Percentiles rank a stretch among this genome's conserved stretches.
phyloP scores from a whole-genome alignment of 208 protist genomes.

The Blastocrithidia nonstop region DNA sequence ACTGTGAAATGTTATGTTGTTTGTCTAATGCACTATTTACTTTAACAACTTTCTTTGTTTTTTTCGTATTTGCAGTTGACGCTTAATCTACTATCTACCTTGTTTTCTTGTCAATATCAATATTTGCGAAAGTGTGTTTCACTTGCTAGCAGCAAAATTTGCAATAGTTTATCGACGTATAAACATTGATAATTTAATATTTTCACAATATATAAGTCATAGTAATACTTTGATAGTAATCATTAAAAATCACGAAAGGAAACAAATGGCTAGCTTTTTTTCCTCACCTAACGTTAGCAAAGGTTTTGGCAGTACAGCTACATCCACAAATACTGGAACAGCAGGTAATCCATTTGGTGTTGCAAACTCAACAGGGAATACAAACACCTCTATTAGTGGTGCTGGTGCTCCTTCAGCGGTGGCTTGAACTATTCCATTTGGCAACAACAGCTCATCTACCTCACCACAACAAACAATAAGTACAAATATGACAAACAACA shows the following conservation, averaged over 20 bases:
- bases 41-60: background rate
- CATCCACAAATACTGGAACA: background rate
- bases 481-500: no score
- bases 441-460: background rate
- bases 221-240: background rate
- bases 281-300: no score
- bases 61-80: background rate
- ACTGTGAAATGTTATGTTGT: conserved; percentile 1
- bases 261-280: background rate
- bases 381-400: conserved; percentile 9
- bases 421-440: conserved; percentile 8
- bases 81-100: background rate
- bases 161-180: conserved; percentile 8
- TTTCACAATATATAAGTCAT: background rate
- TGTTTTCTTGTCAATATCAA: background rate
- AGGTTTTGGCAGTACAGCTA: conserved; percentile 10
- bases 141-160: conserved; percentile 2
- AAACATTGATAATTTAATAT: conserved; percentile 3
- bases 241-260: background rate
- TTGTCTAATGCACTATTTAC: background rate
- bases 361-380: background rate
- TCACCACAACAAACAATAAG: conserved; percentile 7
- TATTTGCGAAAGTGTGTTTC: background rate
- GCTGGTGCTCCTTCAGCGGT: conserved; percentile 2
- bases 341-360: conserved; percentile 14